Evolutionary conservation across 371 early-diverging fungal genomes (phyloP).

Genomic region (Mortierella sp.): DNA sequence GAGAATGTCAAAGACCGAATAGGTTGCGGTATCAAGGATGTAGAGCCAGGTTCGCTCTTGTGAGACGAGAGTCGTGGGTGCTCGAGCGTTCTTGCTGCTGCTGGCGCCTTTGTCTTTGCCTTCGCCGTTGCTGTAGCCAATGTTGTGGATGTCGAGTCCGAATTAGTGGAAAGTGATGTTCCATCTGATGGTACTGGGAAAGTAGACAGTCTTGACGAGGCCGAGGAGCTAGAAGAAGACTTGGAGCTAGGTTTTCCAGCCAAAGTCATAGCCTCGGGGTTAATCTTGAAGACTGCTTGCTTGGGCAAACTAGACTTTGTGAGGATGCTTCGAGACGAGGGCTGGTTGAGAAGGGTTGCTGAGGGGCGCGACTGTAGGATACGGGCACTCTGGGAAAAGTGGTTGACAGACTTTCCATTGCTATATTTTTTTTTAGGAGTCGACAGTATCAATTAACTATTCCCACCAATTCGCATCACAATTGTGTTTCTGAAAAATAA

Average conservation of each 20-base stretch:
- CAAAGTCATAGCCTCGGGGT: neutral
- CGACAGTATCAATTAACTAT: neutral
- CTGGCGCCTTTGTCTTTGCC: no score
- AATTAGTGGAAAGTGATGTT: neutral
- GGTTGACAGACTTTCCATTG: conserved; percentile 24
- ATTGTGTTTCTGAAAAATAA: neutral
- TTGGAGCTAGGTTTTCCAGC: conserved; percentile 15
- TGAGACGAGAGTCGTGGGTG: neutral
- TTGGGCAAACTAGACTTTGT: neutral
- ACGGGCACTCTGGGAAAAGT: conserved; percentile 41
- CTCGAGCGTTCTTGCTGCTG: neutral
- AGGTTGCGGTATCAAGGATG: neutral
- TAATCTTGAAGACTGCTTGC: neutral
- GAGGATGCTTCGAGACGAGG: neutral
- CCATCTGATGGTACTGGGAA: neutral
- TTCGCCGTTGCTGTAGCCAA: neutral
- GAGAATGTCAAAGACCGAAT: conserved; percentile 6
- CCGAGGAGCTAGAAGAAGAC: neutral
- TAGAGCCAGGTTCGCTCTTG: neutral
- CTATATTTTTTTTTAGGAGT: conserved; percentile 8
- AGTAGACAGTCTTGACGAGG: neutral
- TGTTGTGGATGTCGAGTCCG: neutral
- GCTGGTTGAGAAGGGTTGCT: neutral
- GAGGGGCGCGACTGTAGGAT: conserved; percentile 7
- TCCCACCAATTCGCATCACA: neutral